Evolutionary conservation across 352 stramenopile species (phyloP), one percentile per base, ranked within the genome.

Genomic region (Pythium insidiosum): DNA sequence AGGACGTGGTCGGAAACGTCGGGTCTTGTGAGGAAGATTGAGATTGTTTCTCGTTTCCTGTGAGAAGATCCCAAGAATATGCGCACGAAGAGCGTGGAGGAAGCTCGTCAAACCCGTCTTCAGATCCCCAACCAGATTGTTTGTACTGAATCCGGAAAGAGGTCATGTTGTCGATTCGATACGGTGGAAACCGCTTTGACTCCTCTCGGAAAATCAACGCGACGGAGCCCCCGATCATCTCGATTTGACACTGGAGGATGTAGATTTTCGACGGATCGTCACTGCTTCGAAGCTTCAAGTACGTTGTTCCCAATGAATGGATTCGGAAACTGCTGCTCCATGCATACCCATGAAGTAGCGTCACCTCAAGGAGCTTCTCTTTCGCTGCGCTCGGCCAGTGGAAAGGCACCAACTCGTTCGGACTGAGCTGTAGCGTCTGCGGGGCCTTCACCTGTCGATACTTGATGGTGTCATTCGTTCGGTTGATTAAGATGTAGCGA

Each of bases 101-200:
- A 2, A 95, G 43, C 22, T 91, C 72, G 35, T 95, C 84, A 30
- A 79, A 94, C 43, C 82, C 66, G 19, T 68, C 75, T 16, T 82
- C 71, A 6, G 65, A 61, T 18, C 73, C 71, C 82, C 82, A 94
- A 29, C 71, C 74, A 18, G 64, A 65, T 51, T 95, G 83, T 43
- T 87, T 88, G 59, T 79, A 94, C 43, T 87, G 70, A 37, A 96
- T 89, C 26, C 80, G 74, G 55, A 91, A 92, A 15, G 81, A 93
- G 19, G 84, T 94, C 69, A 90, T 89, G 61, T 96, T 96, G 51
- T 95, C 84, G 38, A 96, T 94, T 38, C 85, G 73, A 50, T 96
- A 96, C 12, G 83, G 85, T 18, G 81, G 85, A 41, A 90, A 96
- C 4, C 80, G 73, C 31, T 68, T 81, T 15, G 76, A 94, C 53